Evolutionary conservation across 2,329 filamentous ascomycete species (phyloP).

Genomic region (Penicillium verrucosum): DNA sequence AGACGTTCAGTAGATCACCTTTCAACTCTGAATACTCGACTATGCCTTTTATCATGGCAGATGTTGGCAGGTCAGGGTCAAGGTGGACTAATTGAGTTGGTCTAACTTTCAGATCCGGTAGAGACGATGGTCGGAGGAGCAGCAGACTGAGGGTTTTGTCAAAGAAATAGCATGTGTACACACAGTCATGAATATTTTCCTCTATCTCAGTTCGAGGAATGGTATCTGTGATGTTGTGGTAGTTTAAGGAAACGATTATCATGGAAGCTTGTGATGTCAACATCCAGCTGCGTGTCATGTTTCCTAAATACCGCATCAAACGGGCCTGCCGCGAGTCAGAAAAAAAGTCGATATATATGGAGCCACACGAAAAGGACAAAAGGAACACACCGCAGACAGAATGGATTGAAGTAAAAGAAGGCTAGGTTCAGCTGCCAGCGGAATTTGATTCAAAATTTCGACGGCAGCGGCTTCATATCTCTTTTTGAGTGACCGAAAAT

Average conservation of each 20-base stretch:
- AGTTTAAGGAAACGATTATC: constrained; percentile 22
- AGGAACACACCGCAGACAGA: constrained; percentile 17
- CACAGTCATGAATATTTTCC: constrained; percentile 19
- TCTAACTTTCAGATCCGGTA: constrained; percentile 22
- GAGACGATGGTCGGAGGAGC: constrained; percentile 22
- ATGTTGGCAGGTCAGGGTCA: constrained; percentile 19
- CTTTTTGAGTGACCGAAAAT: constrained; percentile 21
- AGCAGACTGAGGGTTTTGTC: constrained; percentile 24
- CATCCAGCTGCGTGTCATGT: constrained; percentile 26
- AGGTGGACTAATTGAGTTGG: constrained; percentile 18
- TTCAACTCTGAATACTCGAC: constrained; percentile 20
- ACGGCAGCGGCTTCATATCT: constrained; percentile 19
- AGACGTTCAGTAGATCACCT: constrained; percentile 9
- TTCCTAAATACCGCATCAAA: constrained; percentile 21
- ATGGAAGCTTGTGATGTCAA: constrained; percentile 17
- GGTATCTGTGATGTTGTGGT: constrained; percentile 22
- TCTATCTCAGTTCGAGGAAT: constrained; percentile 17
- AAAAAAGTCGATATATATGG: neutral
- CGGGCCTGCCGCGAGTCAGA: constrained; percentile 14
- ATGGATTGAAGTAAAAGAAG: constrained; percentile 21
- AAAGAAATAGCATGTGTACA: constrained; percentile 24
- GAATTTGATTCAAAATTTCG: constrained; percentile 19
- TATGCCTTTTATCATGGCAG: constrained; percentile 17
- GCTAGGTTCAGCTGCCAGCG: constrained; percentile 19
- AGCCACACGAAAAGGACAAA: neutral